These are phyloP conservation scores for Micromonas commoda DNA, from an alignment of 139 green algal species.

Conservation along the genomic window DNA sequence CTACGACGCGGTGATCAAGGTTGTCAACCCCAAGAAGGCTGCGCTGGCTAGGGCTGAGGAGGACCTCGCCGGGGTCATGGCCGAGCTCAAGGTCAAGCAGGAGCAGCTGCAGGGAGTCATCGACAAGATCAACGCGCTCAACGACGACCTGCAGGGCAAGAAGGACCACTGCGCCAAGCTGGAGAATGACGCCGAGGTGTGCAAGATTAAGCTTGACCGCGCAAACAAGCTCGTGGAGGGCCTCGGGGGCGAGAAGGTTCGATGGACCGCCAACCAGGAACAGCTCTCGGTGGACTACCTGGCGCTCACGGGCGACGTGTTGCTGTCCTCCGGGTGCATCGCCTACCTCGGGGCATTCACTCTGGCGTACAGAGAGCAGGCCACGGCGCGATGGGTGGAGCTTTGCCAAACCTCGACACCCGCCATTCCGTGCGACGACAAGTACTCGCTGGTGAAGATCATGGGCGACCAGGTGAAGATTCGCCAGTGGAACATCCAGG, in stretches of 20 bases:
- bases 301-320: constrained; percentile 55
- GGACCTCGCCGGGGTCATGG: constrained; percentile 50
- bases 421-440: constrained; percentile 47
- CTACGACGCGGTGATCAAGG: constrained; percentile 69
- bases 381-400: constrained; percentile 60
- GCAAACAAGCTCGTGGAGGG: constrained; percentile 63
- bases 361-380: constrained; percentile 57
- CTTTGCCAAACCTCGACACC: constrained; percentile 54
- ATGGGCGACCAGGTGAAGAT: constrained; percentile 62
- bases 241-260: constrained; percentile 55
- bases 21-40: constrained; percentile 69
- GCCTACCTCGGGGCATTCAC: constrained; percentile 75
- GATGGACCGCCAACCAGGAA: constrained; percentile 61
- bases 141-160: constrained; percentile 64
- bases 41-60: constrained; percentile 72
- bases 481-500: constrained; percentile 77
- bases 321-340: constrained; percentile 65
- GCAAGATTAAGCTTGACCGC: constrained; percentile 71
- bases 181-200: constrained; percentile 63
- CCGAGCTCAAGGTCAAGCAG: constrained; percentile 55
- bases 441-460: constrained; percentile 66
- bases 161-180: constrained; percentile 57
- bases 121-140: constrained; percentile 68
- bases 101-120: constrained; percentile 61
- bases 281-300: constrained; percentile 45